A percentile compares a stretch with the other conserved stretches of the same genome.
phyloP scores from a whole-genome alignment of 768 basidiomycete species.

The Tylopilus intermedius region DNA sequence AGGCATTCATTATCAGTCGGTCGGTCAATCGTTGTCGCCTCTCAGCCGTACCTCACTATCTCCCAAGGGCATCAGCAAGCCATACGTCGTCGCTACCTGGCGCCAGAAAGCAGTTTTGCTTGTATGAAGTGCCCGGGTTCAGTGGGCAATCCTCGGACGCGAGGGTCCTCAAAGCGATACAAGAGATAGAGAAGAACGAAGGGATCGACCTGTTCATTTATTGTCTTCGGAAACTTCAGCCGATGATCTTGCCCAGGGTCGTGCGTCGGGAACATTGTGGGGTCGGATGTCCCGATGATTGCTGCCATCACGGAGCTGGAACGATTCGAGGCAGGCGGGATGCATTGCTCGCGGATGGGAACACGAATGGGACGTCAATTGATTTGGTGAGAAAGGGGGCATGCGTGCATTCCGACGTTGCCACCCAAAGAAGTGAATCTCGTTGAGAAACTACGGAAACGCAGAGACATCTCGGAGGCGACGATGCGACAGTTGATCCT shows the following conservation, averaged over 20 bases:
- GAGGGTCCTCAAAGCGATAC: slow-evolving; percentile 15
- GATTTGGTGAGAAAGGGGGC: slow-evolving; percentile 21
- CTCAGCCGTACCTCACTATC: not conserved
- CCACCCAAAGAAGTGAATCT: slow-evolving; percentile 13
- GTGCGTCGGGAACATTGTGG: not conserved
- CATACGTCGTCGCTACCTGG: slow-evolving; percentile 18
- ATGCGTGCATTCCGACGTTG: slow-evolving; percentile 38
- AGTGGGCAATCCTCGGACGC: slow-evolving; percentile 2
- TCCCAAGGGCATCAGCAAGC: slow-evolving; percentile 1
- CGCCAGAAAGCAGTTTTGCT: slow-evolving; percentile 1
- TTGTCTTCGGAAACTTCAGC: slow-evolving; percentile 20
- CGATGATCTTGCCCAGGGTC: slow-evolving; percentile 11
- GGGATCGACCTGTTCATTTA: slow-evolving; percentile 25
- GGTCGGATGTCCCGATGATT: slow-evolving; percentile 14
- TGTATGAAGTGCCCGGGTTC: slow-evolving; percentile 27
- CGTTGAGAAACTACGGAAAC: slow-evolving; percentile 10
- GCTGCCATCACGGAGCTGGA: slow-evolving; percentile 28
- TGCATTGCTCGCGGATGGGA: not conserved
- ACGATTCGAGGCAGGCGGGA: slow-evolving; percentile 24
- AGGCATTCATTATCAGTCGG: slow-evolving; percentile 2
- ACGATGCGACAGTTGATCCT: slow-evolving; percentile 12
- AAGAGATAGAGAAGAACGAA: slow-evolving; percentile 8
- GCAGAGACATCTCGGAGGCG: slow-evolving; percentile 18
- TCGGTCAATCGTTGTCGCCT: not conserved
- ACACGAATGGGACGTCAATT: slow-evolving; percentile 30